Percentiles rank a stretch among this genome's conserved stretches.
These are phyloP conservation scores for Canavalia gladiata DNA, from an alignment of 306 rosid species.

Conservation along the genomic window DNA sequence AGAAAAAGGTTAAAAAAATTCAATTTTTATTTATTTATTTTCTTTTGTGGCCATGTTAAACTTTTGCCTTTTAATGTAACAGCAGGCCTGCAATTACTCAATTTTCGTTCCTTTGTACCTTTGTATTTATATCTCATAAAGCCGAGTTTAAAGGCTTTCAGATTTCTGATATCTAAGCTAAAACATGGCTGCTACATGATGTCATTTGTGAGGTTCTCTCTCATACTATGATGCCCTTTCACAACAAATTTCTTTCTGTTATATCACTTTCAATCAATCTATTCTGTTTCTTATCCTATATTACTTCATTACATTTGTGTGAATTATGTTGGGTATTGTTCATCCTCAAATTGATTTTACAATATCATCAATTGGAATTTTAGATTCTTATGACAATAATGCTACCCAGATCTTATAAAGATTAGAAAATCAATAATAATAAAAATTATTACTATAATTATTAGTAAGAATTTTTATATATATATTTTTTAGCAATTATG, in stretches of 20 bases:
- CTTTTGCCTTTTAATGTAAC: conserved; percentile 60
- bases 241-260: conserved; percentile 1
- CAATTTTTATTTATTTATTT: background rate
- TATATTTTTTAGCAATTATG: too few relatives aligned
- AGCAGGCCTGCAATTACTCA: conserved; percentile 39
- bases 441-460: too few relatives aligned
- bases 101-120: conserved; percentile 41
- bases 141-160: conserved; percentile 25
- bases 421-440: too few relatives aligned
- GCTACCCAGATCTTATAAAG: too few relatives aligned
- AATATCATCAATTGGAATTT: too few relatives aligned
- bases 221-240: background rate
- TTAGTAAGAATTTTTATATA: too few relatives aligned
- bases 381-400: too few relatives aligned
- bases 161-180: conserved; percentile 30
- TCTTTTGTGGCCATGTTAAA: background rate
- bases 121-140: conserved; percentile 47
- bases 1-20: background rate
- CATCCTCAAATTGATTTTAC: background rate
- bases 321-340: background rate
- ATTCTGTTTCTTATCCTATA: background rate
- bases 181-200: background rate
- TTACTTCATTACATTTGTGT: background rate
- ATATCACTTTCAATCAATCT: background rate
- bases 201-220: conserved; percentile 3